Evolutionary conservation across 2,329 filamentous ascomycete genomes (phyloP), one percentile per base, ranked within the genome.

Genomic region (Pseudopyrenochaeta lycopersici): DNA sequence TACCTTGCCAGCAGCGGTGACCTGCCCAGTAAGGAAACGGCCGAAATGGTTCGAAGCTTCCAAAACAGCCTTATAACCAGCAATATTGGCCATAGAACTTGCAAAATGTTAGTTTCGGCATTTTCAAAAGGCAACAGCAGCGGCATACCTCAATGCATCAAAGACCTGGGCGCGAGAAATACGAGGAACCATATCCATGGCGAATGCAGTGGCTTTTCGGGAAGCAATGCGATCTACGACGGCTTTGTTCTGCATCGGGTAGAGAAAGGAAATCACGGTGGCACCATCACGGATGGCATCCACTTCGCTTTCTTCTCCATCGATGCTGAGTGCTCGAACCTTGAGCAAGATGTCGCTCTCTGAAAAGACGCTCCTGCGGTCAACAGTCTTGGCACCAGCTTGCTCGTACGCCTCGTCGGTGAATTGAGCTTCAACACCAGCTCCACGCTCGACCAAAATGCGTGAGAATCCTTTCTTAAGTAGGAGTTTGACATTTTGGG

Each of bases 61-160:
- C 38, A 96, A 80, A 1, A 96, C 91, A 35, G 92, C 92, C 76
- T 96, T 96, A 78, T 97, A 97, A 0, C 92, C 92, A 18, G 92
- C 91, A 77, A 96, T 96, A 66, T 96, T 96, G 55, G 92, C 92
- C 92, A 96, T 96, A 9, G 90, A 95, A 74, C 91, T 92, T 48
- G 15, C 4, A 2, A n/a, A 14, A 10, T 12, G 49, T 69, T 41
- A 69, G 62, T 31, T 4, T 18, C 30, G 11, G 14, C 18, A 35
- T 31, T n/a, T 10, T 29, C n/a, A 7, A 15, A 7, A n/a, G 2
- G 3, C n/a, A n/a, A 6, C 27, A 15, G 1, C 2, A 27, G 6
- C 18, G 11, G 17, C 44, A 38, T 63, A 71, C 69, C 63, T 85
- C 50, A 96, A 81, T 0, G 91, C 92, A 76, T 96, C 92, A 66